Conservation (phyloP, 495 filamentous ascomycete species). For the Penicillium crystallinum region DNA sequence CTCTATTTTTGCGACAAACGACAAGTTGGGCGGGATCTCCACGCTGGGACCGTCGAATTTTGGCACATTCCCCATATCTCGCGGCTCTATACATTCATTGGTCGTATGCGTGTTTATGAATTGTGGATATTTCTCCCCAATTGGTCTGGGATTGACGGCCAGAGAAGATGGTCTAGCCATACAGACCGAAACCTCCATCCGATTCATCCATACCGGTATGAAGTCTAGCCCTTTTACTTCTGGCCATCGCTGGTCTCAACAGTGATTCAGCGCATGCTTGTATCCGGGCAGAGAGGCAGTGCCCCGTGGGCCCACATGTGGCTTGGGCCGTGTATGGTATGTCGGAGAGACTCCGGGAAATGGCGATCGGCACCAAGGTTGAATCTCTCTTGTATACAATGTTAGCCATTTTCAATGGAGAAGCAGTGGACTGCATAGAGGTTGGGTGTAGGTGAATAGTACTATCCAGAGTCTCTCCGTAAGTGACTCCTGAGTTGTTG, state of each 20-base stretch:
- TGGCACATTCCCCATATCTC: conserved; percentile 13
- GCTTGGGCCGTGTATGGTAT: conserved; percentile 17
- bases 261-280: not conserved
- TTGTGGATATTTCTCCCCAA: conserved; percentile 2
- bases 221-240: conserved; percentile 7
- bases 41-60: not conserved
- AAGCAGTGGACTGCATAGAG: not conserved
- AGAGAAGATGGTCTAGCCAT: conserved; percentile 8
- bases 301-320: conserved; percentile 17
- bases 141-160: not conserved
- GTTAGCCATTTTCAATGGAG: not conserved
- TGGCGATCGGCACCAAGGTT: conserved; percentile 18
- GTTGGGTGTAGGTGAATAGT: not conserved
- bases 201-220: not conserved
- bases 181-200: conserved; percentile 1
- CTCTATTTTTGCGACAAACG: not conserved
- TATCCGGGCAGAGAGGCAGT: conserved; percentile 10
- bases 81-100: conserved; percentile 6
- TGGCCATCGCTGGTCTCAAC: not conserved
- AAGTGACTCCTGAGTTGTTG: not conserved
- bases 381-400: conserved; percentile 4
- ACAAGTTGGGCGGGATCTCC: not conserved
- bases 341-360: conserved; percentile 13
- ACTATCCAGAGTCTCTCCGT: not conserved
- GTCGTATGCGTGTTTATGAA: conserved; percentile 6